Base-by-base conservation (phyloP, 2,329 filamentous ascomycete genomes). In the Keithomyces neogunnii region DNA sequence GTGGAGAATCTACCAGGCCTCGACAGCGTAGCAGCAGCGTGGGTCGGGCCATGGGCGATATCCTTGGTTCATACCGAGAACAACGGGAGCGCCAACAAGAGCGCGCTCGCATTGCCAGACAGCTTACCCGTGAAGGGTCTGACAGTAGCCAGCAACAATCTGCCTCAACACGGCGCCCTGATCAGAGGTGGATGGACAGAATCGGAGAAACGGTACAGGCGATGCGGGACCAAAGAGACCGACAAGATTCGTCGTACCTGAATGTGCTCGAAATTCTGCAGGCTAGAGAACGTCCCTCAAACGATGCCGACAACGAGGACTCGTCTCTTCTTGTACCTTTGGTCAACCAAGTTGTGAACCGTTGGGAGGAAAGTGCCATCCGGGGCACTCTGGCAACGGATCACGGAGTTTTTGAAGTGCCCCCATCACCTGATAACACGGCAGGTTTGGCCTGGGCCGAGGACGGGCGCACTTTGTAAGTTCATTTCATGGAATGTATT, bases 371-470 rank as follows among this genome's bases (percentile, higher is more conserved):
- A 51, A 69, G 64, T 39, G 63, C 63, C 11, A 59, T 67, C 1
- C 59, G 66, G 13, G 62, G 62, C 5, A 67, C 65, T 1, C 56
- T 66, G 7, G 57, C 56, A 0, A 55, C 62, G 4, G 70, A 73
- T 30, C 69, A 72, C 5, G 68, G 69, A 4, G 64, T 72, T 29
- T 68, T 72, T n/a, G 70, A 72, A 51, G 64, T 67, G 49, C 69
- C 68, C 1, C 72, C 75, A 9, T 72, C 74, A 40, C 69, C 74
- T 3, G 75, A 81, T 47, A 80, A 83, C 49, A 85, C 82, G 2
- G 78, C 81, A 9, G 82, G 82, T 2, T 66, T 83, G 57, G 71
- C 75, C 28, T 85, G 82, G 82, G 82, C 79, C 56, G 74, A 78
- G 36, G 78, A 84, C 59, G 82, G 82, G 2, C 73, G 72, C 45